phyloP scores from a whole-genome alignment of 352 stramenopile genomes.

The Phytophthora meadii region DNA sequence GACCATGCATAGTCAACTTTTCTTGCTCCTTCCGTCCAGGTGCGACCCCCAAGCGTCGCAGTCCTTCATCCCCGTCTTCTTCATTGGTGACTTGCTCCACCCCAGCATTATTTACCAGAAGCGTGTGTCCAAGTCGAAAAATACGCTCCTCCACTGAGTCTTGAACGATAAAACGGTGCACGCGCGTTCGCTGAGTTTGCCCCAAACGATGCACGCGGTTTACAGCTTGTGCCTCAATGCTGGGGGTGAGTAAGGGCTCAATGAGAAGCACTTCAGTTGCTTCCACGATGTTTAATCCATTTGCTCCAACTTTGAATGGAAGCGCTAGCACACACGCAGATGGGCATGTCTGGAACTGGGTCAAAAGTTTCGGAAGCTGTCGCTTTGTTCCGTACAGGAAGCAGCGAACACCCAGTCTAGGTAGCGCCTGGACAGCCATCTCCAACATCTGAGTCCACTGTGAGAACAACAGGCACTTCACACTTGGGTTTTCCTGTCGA shows the following conservation, averaged over 20 bases:
- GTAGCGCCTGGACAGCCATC: conserved; percentile 32
- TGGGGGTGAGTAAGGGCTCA: conserved; percentile 89
- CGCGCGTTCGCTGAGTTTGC: conserved; percentile 80
- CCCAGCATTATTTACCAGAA: background rate
- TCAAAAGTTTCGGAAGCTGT: conserved; percentile 48
- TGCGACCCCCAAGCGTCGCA: conserved; percentile 39
- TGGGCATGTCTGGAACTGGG: conserved; percentile 60
- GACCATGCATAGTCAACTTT: conserved; percentile 56
- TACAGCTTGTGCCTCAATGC: conserved; percentile 89
- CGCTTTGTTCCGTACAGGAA: conserved; percentile 75
- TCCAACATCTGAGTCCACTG: conserved; percentile 92
- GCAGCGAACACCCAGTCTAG: conserved; percentile 65
- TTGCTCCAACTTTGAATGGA: conserved; percentile 89
- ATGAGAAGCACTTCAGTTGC: conserved; percentile 93
- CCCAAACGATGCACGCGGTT: conserved; percentile 93
- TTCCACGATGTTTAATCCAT: conserved; percentile 93
- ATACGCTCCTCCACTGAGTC: conserved; percentile 92
- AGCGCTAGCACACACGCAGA: conserved; percentile 73
- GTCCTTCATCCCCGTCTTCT: conserved; percentile 25
- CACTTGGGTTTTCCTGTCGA: conserved; percentile 51
- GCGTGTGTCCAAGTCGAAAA: conserved; percentile 41
- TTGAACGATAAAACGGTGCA: conserved; percentile 91
- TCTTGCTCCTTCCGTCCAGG: conserved; percentile 63
- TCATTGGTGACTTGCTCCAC: conserved; percentile 14
- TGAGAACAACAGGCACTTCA: conserved; percentile 93